phyloP scores from a whole-genome alignment of 179 eudicot genomes.

The Spinacia oleracea region DNA sequence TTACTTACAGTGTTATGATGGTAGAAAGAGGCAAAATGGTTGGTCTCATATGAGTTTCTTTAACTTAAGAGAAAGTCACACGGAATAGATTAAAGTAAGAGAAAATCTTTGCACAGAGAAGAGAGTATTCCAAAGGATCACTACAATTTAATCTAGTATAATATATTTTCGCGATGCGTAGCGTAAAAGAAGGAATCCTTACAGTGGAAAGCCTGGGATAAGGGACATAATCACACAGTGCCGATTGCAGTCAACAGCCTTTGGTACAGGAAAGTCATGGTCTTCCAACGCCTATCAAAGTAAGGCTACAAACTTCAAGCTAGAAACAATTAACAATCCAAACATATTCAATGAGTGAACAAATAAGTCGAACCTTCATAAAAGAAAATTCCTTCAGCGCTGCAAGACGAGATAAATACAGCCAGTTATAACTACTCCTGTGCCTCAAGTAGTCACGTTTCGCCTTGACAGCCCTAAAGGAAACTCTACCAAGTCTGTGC shows the following conservation, averaged over 20 bases:
- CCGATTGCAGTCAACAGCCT: conserved; percentile 92
- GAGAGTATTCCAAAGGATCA: neutral
- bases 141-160: neutral
- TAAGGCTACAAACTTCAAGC: conserved; percentile 19
- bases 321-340: neutral
- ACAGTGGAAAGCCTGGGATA: conserved; percentile 94
- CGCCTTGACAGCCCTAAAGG: conserved; percentile 95
- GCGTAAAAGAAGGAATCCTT: conserved; percentile 34
- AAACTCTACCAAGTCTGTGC: conserved; percentile 88
- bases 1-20: neutral
- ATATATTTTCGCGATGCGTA: neutral
- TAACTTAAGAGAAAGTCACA: neutral
- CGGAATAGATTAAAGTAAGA: neutral
- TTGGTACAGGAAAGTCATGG: conserved; percentile 90
- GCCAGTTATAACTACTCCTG: conserved; percentile 84
- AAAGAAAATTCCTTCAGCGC: conserved; percentile 94
- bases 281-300: conserved; percentile 75
- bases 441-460: conserved; percentile 96
- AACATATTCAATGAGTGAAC: conserved; percentile 2
- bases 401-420: conserved; percentile 90
- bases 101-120: neutral
- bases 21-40: neutral
- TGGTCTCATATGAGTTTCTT: neutral
- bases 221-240: conserved; percentile 98
- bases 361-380: conserved; percentile 71